Percentiles rank a stretch among this genome's conserved stretches.
Conservation (phyloP, 441 rosid genomes). For the Populus tomentosa region DNA sequence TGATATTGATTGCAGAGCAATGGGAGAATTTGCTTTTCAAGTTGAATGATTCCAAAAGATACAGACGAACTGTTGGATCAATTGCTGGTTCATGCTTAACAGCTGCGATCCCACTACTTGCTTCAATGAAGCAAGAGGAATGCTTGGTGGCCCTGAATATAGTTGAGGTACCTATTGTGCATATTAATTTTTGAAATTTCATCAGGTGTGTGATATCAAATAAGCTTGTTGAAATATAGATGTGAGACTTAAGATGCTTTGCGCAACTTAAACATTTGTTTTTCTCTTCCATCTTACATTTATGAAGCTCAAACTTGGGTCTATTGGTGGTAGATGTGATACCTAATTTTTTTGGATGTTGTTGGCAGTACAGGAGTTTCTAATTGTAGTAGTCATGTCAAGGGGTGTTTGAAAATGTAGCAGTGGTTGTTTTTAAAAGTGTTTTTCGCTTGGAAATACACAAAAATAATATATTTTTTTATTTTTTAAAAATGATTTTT, state of each 20-base stretch:
- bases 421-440: too few relatives aligned
- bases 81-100: slow-evolving; percentile 73
- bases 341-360: not conserved
- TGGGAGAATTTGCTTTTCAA: slow-evolving; percentile 61
- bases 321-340: not conserved
- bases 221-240: not conserved
- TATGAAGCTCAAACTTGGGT: not conserved
- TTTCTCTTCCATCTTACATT: not conserved
- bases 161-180: slow-evolving; percentile 52
- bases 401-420: too few relatives aligned
- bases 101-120: slow-evolving; percentile 71
- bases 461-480: too few relatives aligned
- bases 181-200: not conserved
- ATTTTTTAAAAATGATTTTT: too few relatives aligned
- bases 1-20: slow-evolving; percentile 35
- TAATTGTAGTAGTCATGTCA: not conserved
- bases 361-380: not conserved
- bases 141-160: slow-evolving; percentile 77
- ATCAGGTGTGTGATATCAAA: not conserved
- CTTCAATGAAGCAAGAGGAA: slow-evolving; percentile 57
- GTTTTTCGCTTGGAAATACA: too few relatives aligned
- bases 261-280: not conserved
- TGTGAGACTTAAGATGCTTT: slow-evolving; percentile 1
- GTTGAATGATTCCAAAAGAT: slow-evolving; percentile 67
- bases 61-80: slow-evolving; percentile 80